Base-by-base conservation (phyloP, 2,329 filamentous ascomycete species). In the Fragosphaeria purpurea region DNA sequence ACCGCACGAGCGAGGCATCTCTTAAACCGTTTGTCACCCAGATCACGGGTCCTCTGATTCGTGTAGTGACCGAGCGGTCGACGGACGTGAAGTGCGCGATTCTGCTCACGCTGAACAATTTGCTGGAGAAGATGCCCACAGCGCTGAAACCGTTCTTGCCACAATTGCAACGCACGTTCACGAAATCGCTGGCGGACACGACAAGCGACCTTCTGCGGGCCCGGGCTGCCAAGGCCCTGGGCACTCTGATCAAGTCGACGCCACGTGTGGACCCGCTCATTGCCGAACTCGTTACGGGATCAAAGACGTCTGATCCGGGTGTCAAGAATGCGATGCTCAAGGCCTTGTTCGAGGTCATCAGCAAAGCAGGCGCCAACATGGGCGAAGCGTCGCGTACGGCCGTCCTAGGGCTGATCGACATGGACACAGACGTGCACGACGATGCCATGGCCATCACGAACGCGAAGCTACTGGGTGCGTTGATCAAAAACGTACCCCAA, bases 291-390 rank as follows among this genome's bases (percentile, higher is more conserved):
- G 89, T 97, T 22, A 86, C 93, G n/a, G 93, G 93, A 44, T 93
- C 89, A 32, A 96, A 91, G 73, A 97, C 93, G 0, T 71, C 80
- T 2, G 91, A 97, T 62, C 63, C 81, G 6, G 91, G 91, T 44
- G 93, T 98, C 56, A 87, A 82, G 68, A 93, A 86, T 57, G 93
- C 93, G 33, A 98, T 98, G 93, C 77, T 98, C 61, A 95, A 94
- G 72, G 93, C 93, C 4, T 70, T 98, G 44, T 96, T 94, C 63
- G 91, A 97, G 63, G 93, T 98, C 34, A 85, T 98, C 54, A 91
- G 88, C 73, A 95, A 95, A 68, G 91, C 90, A 13, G 93, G 93
- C 50, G 76, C 77, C 52, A 96, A 91, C 68, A 98, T 98, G 93
- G 90, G 87, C 60, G 93, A 97, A 61, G 72, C 83, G 30, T 96